These are phyloP conservation scores for Cudoniella acicularis DNA, from an alignment of 495 filamentous ascomycete species.

Conservation along the genomic window DNA sequence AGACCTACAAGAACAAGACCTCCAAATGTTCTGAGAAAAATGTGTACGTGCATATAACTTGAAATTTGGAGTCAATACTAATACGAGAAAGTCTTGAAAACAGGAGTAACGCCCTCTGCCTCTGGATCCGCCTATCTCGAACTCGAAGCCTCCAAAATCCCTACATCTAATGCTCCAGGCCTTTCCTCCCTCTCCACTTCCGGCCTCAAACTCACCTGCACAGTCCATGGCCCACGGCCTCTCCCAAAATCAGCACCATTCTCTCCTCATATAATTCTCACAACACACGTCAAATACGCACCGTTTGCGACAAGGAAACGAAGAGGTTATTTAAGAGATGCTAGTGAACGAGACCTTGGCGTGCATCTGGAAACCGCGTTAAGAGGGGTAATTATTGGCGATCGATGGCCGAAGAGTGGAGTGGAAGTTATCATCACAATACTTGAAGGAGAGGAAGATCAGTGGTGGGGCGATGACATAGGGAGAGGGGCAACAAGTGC, in stretches of 20 bases:
- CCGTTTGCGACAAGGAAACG: conserved; percentile 83
- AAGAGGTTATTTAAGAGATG: conserved; percentile 82
- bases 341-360: conserved; percentile 81
- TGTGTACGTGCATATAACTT: conserved; percentile 58
- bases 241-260: conserved; percentile 86
- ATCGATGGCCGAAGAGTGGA: conserved; percentile 94
- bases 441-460: conserved; percentile 80
- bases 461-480: conserved; percentile 50
- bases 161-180: conserved; percentile 43
- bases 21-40: conserved; percentile 69
- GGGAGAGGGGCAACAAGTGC: conserved; percentile 20
- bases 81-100: conserved; percentile 68
- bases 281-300: conserved; percentile 91
- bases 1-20: conserved; percentile 46
- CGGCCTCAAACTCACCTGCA: conserved; percentile 83
- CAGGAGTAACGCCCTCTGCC: conserved; percentile 86
- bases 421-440: conserved; percentile 90
- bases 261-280: conserved; percentile 84
- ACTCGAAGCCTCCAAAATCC: conserved; percentile 56
- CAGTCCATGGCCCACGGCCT: conserved; percentile 88
- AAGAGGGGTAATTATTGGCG: conserved; percentile 81
- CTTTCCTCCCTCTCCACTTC: conserved; percentile 45
- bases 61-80: conserved; percentile 15
- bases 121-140: conserved; percentile 94
- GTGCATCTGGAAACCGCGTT: conserved; percentile 90